Conservation (phyloP, 2,329 filamentous ascomycete genomes). For the Elsinoe fawcettii region DNA sequence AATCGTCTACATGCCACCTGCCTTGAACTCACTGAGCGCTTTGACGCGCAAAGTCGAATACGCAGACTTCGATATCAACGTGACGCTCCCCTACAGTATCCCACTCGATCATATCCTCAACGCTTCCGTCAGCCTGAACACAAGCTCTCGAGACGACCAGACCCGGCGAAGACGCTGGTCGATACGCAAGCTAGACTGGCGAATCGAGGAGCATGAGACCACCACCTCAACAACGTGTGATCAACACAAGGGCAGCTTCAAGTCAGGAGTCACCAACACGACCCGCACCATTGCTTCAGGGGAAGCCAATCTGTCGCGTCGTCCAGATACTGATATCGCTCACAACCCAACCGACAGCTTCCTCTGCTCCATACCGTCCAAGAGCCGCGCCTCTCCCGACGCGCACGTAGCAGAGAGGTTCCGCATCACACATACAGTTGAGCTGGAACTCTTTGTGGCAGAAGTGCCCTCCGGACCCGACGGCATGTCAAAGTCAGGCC, state of each 20-base stretch:
- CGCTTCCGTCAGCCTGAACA: background rate
- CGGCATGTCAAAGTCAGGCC: background rate
- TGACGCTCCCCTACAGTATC: background rate
- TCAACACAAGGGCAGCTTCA: background rate
- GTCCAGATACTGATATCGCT: background rate
- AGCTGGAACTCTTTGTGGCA: background rate
- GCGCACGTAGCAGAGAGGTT: background rate
- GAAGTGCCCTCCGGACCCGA: background rate
- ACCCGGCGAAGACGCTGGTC: background rate
- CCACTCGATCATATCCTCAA: background rate
- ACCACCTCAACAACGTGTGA: background rate
- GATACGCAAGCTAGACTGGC: background rate
- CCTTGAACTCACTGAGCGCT: background rate
- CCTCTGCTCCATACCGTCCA: background rate
- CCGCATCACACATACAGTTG: background rate
- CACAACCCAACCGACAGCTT: background rate
- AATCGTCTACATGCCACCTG: background rate
- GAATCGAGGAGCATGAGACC: slow-evolving; percentile 8
- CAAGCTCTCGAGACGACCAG: background rate
- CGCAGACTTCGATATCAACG: background rate
- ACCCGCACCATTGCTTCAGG: background rate
- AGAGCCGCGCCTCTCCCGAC: background rate
- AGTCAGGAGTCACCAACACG: background rate
- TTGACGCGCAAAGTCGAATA: background rate
- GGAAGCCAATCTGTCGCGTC: background rate